Base-by-base conservation (phyloP, 192 early-diverging fungal genomes). In the Dissophora globulifera region DNA sequence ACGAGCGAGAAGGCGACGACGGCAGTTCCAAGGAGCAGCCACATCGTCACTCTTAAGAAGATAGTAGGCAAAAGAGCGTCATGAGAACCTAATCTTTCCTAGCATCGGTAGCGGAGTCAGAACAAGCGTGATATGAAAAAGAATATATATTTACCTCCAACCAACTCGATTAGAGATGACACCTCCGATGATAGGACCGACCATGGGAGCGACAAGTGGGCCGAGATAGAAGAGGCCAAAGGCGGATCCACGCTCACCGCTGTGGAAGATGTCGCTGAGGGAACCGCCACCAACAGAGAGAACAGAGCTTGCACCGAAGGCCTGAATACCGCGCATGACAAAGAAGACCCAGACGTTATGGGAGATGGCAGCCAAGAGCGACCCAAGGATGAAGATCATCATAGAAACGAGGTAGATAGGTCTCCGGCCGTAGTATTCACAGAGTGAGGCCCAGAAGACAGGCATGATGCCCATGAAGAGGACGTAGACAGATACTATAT, bases 131-230 rank as follows among this genome's bases (percentile, higher is more conserved):
- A 7, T 16, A 45, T 27, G 1, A 3, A 31, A 32, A 31, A 50
- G 35, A 3, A 17, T 10, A 45, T 12, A 25, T 3, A 10, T 1
- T 6, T 64, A 74, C 69, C 72, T 66, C 72, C 72, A 76, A 5
- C 72, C 72, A 11, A 46, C 58, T 27, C 52, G 58, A 23, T 62
- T 58, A 22, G 63, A 53, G 12, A 71, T 30, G n/a, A 74, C 59
- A 23, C 70, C 69, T 50, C 80, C 80, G 47, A 82, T 68, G 26
- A 82, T 58, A 12, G 80, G 80, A 50, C 80, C 80, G 19, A 78
- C 49, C 56, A 82, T 74, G 29, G 70, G 70, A 4, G 69, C 80
- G n/a, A 82, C 25, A 19, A 74, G 38, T 20, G 62, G 62, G 11
- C 80, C 80, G 12, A 78, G 38, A 45, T 68, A 82, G 26, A 50